Evolutionary conservation across 2,329 filamentous ascomycete species (phyloP), one percentile per base, ranked within the genome.

Genomic region (Beauveria bassiana): DNA sequence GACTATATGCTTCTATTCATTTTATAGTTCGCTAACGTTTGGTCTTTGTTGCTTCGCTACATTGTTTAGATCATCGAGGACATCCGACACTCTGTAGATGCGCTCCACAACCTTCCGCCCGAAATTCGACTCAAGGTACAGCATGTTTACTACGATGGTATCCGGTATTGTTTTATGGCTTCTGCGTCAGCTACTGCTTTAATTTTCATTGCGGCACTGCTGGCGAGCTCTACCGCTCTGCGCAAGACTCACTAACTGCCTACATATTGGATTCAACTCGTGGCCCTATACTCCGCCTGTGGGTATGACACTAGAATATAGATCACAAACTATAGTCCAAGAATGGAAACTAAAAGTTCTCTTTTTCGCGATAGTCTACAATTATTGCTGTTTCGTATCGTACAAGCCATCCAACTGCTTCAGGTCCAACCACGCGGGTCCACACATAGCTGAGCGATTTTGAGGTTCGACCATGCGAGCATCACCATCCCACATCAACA

Each of bases 71-170:
- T 87, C 40, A 83, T 88, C 52, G 78, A 86, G 31, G 77, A 82
- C 60, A 85, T 88, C 59, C 77, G 84, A 12, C 86, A 87, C 65
- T 86, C 84, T 0, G 79, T 86, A 3, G 78, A 80, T 2, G 79
- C 79, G 2, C 76, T 87, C 14, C 74, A 75, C n/a, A 70, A 76
- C 10, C 75, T 87, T 0, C 82, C 83, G 1, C 78, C 78, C 0
- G 82, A 86, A 10, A 69, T 85, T 20, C 83, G 86, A 65, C 76
- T 82, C 24, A 77, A 78, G 28, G 84, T 81, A 2, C 77, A 83
- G 3, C 68, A 81, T 16, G 82, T 86, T 0, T 87, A 87, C 65
- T 86, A 86, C 59, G 77, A 82, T 16, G 84, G 83, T 0, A 76
- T 87, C 10, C 74, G 74, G 40, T 80, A 82, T 59, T 80, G 81